Evolutionary conservation across 805 yeast genomes (phyloP), one percentile per base, ranked within the genome.

Genomic region (Cyberlindnera galapagoensis): DNA sequence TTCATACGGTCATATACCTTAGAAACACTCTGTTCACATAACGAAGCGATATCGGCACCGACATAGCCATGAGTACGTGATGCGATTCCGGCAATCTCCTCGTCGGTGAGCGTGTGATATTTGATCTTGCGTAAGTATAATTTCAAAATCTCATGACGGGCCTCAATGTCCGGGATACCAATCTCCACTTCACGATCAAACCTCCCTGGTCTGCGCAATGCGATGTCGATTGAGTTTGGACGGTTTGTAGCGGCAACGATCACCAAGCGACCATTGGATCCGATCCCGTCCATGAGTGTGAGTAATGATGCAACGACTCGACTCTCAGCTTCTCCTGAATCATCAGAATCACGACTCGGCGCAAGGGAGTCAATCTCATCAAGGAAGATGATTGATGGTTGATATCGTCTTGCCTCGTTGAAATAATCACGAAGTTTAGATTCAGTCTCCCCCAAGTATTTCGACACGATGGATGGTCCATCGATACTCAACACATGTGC

Each of bases 291-390:
- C 80, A 85, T 72, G 53, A 83, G 62, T 0, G 94, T 84, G 35
- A 85, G 61, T 24, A 92, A 55, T 0, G 97, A 87, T 0, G 97
- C 92, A 17, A 90, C 94, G 3, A 92, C 87, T 40, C 98, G 61
- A 26, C 83, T 73, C 52, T 92, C 97, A 0, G 87, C 82, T 51
- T 90, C 97, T 1, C 94, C 92, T 3, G 87, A 67, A 36, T 86
- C 96, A 47, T 88, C 97, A 38, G 74, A 72, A 30, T 76, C 78
- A 34, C 96, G 64, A 42, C 72, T 76, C 4, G 98, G 98, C 0
- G 86, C 94, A 23, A 92, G 56, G 1, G 96, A 84, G 55, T 92
- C 98, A 24, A 92, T 76, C 53, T 92, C 98, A 58, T 92, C 99
- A 51, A 92, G 76, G 45, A 92, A 76, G 7, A 92, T 72, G 14